Evolutionary conservation across 2,329 filamentous ascomycete species (phyloP).

Genomic region (Penicillium griseofulvum): DNA sequence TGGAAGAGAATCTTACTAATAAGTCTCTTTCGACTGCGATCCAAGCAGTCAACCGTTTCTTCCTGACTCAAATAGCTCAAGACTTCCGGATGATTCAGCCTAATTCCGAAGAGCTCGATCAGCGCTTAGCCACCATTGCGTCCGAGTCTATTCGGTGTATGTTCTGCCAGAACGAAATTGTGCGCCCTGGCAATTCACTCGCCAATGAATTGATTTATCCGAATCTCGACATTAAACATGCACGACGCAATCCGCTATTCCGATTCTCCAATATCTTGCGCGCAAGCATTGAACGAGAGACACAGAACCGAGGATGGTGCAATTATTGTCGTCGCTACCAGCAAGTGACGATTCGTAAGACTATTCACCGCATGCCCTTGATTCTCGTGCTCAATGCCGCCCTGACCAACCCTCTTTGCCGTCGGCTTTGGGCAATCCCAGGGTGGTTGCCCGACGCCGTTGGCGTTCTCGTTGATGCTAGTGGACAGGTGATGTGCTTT

Average conservation of each 20-base stretch:
- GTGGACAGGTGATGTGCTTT: conserved; percentile 91
- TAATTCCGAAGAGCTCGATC: conserved; percentile 65
- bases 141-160: conserved; percentile 70
- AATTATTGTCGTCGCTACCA: conserved; percentile 88
- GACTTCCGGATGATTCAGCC: conserved; percentile 71
- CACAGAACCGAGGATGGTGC: conserved; percentile 89
- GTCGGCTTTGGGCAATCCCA: conserved; percentile 76
- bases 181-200: conserved; percentile 72
- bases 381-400: conserved; percentile 87
- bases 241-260: conserved; percentile 48
- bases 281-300: conserved; percentile 83
- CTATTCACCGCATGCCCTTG: conserved; percentile 74
- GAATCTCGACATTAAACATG: conserved; percentile 52
- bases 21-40: conserved; percentile 76
- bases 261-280: conserved; percentile 90
- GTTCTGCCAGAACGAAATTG: conserved; percentile 83
- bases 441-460: conserved; percentile 94
- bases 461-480: conserved; percentile 76
- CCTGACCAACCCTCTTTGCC: conserved; percentile 67
- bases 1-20: conserved; percentile 78
- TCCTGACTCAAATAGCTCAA: conserved; percentile 74
- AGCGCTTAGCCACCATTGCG: conserved; percentile 52
- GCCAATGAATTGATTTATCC: conserved; percentile 87
- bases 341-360: conserved; percentile 78
- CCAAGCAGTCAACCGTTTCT: conserved; percentile 79